Evolutionary conservation across 2,329 filamentous ascomycete genomes (phyloP).

Genomic region (Paraconiothyrium brasiliense): DNA sequence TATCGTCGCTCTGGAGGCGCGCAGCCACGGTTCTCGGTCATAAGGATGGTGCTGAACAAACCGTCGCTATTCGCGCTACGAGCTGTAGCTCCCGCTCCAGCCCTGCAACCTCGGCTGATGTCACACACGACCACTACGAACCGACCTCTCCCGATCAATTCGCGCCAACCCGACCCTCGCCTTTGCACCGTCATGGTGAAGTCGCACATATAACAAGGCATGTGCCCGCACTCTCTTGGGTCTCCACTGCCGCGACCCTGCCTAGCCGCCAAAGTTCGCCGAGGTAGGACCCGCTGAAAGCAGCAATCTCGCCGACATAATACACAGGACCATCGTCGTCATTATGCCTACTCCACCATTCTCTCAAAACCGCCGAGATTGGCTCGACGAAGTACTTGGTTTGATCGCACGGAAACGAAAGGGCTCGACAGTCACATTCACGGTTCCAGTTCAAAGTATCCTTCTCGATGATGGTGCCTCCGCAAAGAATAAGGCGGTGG

Average conservation of each 20-base stretch:
- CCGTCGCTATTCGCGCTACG: neutral
- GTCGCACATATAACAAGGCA: slow-evolving; percentile 1
- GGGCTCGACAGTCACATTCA: slow-evolving; percentile 20
- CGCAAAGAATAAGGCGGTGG: slow-evolving; percentile 52
- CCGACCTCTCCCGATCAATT: slow-evolving; percentile 12
- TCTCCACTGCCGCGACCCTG: slow-evolving; percentile 1
- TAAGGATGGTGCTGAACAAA: neutral
- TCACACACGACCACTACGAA: neutral
- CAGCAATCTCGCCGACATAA: neutral
- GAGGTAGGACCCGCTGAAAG: neutral
- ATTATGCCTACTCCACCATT: slow-evolving; percentile 49
- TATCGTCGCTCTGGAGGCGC: neutral
- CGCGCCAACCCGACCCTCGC: neutral
- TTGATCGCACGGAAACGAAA: slow-evolving; percentile 31
- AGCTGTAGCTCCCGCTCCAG: neutral
- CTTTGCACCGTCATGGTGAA: slow-evolving; percentile 2
- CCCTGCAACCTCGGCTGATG: slow-evolving; percentile 12
- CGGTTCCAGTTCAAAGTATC: slow-evolving; percentile 16
- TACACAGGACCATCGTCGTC: neutral
- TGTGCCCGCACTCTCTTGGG: neutral
- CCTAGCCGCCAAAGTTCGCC: neutral
- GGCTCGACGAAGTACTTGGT: slow-evolving; percentile 44
- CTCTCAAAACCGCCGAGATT: slow-evolving; percentile 47
- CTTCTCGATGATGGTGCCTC: slow-evolving; percentile 32
- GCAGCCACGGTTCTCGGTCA: neutral